Evolutionary conservation across 2,329 filamentous ascomycete species (phyloP).

Genomic region (Calonectria pseudoreteaudii): DNA sequence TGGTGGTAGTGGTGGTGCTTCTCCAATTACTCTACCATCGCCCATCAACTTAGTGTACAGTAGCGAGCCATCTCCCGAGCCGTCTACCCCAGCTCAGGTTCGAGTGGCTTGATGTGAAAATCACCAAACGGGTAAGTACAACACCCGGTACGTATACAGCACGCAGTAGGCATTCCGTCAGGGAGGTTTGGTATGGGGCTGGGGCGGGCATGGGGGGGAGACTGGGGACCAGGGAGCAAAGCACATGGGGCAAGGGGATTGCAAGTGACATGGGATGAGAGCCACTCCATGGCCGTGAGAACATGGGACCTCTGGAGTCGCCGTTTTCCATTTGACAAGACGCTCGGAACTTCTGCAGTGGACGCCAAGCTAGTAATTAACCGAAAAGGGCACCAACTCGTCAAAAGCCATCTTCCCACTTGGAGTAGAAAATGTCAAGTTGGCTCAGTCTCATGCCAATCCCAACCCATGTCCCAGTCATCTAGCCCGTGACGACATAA

Average conservation of each 20-base stretch:
- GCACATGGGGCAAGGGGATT: slow-evolving; percentile 7
- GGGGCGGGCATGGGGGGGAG: not conserved
- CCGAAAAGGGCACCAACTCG: slow-evolving; percentile 5
- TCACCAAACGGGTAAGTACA: slow-evolving; percentile 3
- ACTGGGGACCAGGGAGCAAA: slow-evolving; percentile 5
- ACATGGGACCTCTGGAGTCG: slow-evolving; percentile 11
- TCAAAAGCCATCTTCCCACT: not conserved
- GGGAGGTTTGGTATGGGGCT: slow-evolving; percentile 14
- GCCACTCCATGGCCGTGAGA: slow-evolving; percentile 2
- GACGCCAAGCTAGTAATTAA: not conserved
- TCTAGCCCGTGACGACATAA: slow-evolving; percentile 26
- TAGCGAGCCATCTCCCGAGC: not conserved
- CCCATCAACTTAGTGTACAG: slow-evolving; percentile 1
- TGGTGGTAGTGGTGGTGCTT: slow-evolving; percentile 5
- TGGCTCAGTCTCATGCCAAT: slow-evolving; percentile 15
- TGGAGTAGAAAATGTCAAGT: slow-evolving; percentile 7
- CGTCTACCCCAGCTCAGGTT: not conserved
- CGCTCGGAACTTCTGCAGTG: slow-evolving; percentile 6
- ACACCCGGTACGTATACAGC: not conserved
- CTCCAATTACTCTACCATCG: not conserved
- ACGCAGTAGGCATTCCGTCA: not conserved
- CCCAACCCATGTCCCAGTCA: slow-evolving; percentile 7
- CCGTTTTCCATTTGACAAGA: slow-evolving; percentile 3
- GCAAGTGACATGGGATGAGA: slow-evolving; percentile 14
- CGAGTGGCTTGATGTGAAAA: slow-evolving; percentile 1